Conservation (phyloP, 345 rosid species). For the Aquilaria yunnanensis region DNA sequence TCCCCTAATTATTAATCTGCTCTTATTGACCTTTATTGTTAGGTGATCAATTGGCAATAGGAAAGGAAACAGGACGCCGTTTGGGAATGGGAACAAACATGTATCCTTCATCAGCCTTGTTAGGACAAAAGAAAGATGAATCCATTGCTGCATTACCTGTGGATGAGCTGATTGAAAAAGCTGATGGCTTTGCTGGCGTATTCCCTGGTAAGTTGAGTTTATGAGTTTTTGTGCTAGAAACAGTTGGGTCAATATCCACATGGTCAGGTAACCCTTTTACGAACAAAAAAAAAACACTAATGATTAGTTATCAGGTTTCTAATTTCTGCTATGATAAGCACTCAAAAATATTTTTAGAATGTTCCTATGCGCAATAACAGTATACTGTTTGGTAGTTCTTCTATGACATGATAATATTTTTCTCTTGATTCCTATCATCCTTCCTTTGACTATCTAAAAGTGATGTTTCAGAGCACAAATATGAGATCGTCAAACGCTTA, state of each 20-base stretch:
- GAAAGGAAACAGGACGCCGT: constrained; percentile 64
- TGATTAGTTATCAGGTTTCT: no score
- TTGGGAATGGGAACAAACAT: constrained; percentile 69
- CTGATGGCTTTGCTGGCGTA: constrained; percentile 68
- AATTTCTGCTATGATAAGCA: no score
- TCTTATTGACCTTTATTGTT: not conserved
- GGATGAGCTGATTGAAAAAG: constrained; percentile 54
- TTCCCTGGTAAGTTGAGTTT: constrained; percentile 43
- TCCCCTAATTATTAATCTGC: constrained; percentile 2
- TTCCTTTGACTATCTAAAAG: constrained; percentile 4
- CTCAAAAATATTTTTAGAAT: no score
- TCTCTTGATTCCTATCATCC: not conserved
- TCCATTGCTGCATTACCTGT: constrained; percentile 51
- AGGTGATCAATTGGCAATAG: constrained; percentile 73
- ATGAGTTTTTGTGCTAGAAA: not conserved
- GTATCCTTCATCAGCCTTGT: constrained; percentile 58
- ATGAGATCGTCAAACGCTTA: constrained; percentile 62
- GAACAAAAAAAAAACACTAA: no score
- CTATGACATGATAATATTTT: not conserved
- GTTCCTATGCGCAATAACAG: not conserved
- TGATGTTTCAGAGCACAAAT: constrained; percentile 48
- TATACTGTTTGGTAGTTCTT: not conserved
- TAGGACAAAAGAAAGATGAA: constrained; percentile 61
- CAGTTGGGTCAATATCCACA: not conserved
- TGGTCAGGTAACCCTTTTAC: no score